Evolutionary conservation across 257 asterid species (phyloP), one percentile per base, ranked within the genome.

Genomic region (Solanum chiquidenum): DNA sequence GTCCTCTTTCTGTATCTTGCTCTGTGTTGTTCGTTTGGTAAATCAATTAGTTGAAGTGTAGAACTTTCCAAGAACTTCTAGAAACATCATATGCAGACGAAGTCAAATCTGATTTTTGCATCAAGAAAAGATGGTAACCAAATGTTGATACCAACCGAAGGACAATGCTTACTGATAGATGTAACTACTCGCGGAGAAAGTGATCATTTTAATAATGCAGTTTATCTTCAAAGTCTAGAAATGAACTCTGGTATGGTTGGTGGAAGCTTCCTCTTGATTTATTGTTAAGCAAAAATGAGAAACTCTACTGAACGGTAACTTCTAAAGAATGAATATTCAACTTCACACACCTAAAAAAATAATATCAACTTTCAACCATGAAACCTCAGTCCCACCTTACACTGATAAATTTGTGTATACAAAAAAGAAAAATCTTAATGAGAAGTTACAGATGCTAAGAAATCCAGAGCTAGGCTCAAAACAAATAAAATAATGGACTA

Each of bases 401-500:
- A 40, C n/a, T 44, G 66, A 79, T 9, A 79, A 23, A 27, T 44
- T 79, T 18, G 46, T 27, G 68, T 46, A 13, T 29, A 13, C 60
- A 9, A 23, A 35, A 74, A 25, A 9, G 6, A 46, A 80, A 46
- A 14, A 9, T 18, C 44, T 82, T 49, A 82, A 82, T 82, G 44
- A 20, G 25, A 21, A 44, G 58, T 79, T 27, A 44, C 27, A 79
- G 40, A 35, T 44, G 66, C 85, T 31, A 46, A 79, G 20, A 37
- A 49, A 82, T 49, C 86, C 88, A 80, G 84, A 12, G 76, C 75
- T 40, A 49, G 66, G 66, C 52, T 74, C 16, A 14, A 55, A 75
- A 79, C 90, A 89, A 89, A 89, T 87, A n/a, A 90, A 90, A 80
- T 89, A 87, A 60, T 9, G 64, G 79, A 46, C 25, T 58, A 87